phyloP scores from a whole-genome alignment of 208 protist genomes.

The Acanthamoeba healyi region DNA sequence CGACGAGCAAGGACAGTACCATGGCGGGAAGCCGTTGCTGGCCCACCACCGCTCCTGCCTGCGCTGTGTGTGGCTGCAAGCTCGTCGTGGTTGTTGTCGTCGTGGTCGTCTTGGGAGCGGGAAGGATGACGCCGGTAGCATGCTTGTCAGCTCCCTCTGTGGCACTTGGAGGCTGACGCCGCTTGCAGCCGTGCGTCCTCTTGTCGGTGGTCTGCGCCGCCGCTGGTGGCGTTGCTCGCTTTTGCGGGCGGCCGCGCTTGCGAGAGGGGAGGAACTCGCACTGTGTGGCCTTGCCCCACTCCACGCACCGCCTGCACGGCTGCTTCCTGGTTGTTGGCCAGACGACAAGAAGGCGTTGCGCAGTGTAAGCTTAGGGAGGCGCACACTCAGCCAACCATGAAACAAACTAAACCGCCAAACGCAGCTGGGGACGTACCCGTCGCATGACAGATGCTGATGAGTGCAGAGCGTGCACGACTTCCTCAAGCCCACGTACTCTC shows the following conservation, averaged over 20 bases:
- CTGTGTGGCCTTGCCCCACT: not conserved
- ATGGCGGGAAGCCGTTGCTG: not conserved
- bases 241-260: not conserved
- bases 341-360: too few species aligned
- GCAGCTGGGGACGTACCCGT: not conserved
- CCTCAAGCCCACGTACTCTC: not conserved
- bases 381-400: too few species aligned
- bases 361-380: too few species aligned
- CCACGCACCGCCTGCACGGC: not conserved
- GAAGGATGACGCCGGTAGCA: too few species aligned
- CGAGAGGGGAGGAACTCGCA: not conserved
- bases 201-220: not conserved
- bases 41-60: too few species aligned
- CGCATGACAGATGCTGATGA: not conserved
- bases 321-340: not conserved
- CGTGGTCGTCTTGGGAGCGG: too few species aligned
- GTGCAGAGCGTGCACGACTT: constrained; percentile 3
- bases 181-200: too few species aligned
- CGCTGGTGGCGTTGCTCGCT: not conserved
- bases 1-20: not conserved
- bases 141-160: too few species aligned
- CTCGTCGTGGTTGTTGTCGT: not conserved
- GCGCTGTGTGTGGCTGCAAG: not conserved
- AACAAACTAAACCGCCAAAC: not conserved
- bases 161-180: too few species aligned